A percentile compares a stretch with the other conserved stretches of the same genome.
These are phyloP conservation scores for Thalassiosira allenii DNA, from an alignment of 352 stramenopile species.

Conservation along the genomic window DNA sequence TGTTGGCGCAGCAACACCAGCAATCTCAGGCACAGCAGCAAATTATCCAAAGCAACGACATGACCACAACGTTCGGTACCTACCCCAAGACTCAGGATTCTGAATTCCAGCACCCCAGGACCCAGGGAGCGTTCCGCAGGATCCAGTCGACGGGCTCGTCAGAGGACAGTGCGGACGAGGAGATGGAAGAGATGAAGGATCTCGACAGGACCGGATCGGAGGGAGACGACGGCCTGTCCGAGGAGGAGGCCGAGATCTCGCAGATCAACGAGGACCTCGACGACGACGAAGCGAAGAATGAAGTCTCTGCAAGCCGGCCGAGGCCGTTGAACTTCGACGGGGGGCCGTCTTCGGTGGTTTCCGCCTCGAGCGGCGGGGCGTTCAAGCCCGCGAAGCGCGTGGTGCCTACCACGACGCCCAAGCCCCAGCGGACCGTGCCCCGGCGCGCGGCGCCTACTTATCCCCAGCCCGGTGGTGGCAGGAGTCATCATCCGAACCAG, in stretches of 20 bases:
- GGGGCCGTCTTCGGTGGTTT: no score
- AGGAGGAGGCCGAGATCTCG: slow-evolving; percentile 33
- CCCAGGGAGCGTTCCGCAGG: slow-evolving; percentile 33
- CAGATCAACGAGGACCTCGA: slow-evolving; percentile 18
- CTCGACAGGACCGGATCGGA: not conserved
- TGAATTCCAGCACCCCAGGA: no score
- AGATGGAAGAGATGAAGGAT: slow-evolving; percentile 48
- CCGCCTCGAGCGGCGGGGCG: slow-evolving; percentile 7
- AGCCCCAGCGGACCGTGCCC: slow-evolving; percentile 22
- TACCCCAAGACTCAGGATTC: slow-evolving; percentile 12
- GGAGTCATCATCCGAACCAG: slow-evolving; percentile 20
- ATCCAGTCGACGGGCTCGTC: slow-evolving; percentile 38
- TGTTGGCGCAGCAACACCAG: no score
- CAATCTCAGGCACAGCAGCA: no score
- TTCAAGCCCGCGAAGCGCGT: no score
- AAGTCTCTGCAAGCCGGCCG: slow-evolving; percentile 1
- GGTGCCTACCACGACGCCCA: no score
- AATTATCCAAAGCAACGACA: not conserved
- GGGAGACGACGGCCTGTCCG: no score
- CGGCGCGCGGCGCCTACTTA: no score
- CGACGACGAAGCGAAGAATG: slow-evolving; percentile 17
- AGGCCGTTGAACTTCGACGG: slow-evolving; percentile 43
- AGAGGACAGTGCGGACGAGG: slow-evolving; percentile 30
- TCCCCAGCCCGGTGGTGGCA: no score
- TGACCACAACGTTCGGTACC: not conserved